Conservation (phyloP, 179 eudicot genomes). For the Corrigiola litoralis region DNA sequence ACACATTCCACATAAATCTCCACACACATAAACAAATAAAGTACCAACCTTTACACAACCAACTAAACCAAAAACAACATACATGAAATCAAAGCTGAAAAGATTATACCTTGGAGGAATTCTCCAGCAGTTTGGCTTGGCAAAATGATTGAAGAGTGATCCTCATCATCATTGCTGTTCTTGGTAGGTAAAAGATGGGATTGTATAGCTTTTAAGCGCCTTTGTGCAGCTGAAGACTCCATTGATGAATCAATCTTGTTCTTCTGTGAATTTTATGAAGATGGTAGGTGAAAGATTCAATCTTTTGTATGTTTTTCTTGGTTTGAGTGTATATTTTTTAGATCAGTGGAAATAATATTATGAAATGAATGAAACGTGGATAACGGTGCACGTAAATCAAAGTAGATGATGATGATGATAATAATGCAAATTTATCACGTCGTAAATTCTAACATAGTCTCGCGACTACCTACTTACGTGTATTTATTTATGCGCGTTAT, state of each 20-base stretch:
- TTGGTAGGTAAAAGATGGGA: constrained; percentile 41
- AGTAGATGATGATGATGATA: constrained; percentile 4
- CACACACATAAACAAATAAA: background rate
- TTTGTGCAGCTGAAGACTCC: constrained; percentile 52
- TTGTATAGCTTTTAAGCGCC: constrained; percentile 60
- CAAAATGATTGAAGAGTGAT: constrained; percentile 23
- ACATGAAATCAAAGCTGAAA: background rate
- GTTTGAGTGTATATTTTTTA: background rate
- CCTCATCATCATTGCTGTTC: constrained; percentile 9
- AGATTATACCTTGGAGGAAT: constrained; percentile 42
- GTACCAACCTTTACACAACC: background rate
- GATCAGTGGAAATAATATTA: background rate
- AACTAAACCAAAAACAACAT: background rate
- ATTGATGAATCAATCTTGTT: constrained; percentile 16
- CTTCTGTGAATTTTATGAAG: background rate
- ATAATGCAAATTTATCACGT: background rate
- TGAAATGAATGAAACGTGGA: background rate
- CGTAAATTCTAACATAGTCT: too few relatives aligned
- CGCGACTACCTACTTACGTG: too few relatives aligned
- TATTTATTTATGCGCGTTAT: too few relatives aligned
- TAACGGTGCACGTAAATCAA: constrained; percentile 25
- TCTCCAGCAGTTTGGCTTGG: constrained; percentile 56
- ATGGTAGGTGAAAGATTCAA: background rate
- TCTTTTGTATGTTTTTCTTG: background rate
- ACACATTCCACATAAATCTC: background rate